These are phyloP conservation scores for Arthroderma uncinatum DNA, from an alignment of 2,329 filamentous ascomycete species.

Conservation along the genomic window DNA sequence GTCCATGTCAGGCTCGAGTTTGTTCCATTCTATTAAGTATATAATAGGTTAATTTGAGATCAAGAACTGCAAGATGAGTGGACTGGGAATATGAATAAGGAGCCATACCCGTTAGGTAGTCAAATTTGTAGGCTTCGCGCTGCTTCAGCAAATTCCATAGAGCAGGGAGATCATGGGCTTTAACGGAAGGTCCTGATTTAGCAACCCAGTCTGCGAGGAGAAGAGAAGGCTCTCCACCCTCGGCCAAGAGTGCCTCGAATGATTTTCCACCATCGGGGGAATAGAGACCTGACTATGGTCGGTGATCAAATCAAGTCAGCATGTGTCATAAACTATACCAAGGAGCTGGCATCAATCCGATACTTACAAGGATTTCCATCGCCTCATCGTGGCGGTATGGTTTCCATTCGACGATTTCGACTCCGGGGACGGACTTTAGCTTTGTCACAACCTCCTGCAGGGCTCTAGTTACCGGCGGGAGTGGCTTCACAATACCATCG, in stretches of 20 bases:
- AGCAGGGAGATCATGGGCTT: slow-evolving; percentile 33
- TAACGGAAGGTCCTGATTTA: slow-evolving; percentile 44
- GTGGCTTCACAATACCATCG: slow-evolving; percentile 49
- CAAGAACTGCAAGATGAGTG: slow-evolving; percentile 17
- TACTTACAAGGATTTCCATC: slow-evolving; percentile 35
- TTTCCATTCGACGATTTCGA: slow-evolving; percentile 24
- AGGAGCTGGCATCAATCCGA: slow-evolving; percentile 14
- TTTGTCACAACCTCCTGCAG: slow-evolving; percentile 43
- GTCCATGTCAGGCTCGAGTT: slow-evolving; percentile 32
- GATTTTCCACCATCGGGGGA: slow-evolving; percentile 52
- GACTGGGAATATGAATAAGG: neutral
- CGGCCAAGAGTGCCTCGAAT: slow-evolving; percentile 40
- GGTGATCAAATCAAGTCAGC: too few relatives aligned
- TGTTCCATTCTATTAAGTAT: slow-evolving; percentile 2
- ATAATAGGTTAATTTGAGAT: slow-evolving; percentile 6
- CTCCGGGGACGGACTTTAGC: slow-evolving; percentile 24
- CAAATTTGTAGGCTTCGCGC: neutral
- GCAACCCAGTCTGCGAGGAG: slow-evolving; percentile 50
- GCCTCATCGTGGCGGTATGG: slow-evolving; percentile 41
- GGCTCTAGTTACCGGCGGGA: slow-evolving; percentile 49
- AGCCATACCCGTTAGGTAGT: neutral
- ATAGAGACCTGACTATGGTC: slow-evolving; percentile 36
- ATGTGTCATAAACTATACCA: neutral
- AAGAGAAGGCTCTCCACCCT: slow-evolving; percentile 47
- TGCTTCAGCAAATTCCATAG: slow-evolving; percentile 24